Evolutionary conservation across 1,139 yeast species (phyloP), one percentile per base, ranked within the genome.

Genomic region (Saccharomyces hybrid): DNA sequence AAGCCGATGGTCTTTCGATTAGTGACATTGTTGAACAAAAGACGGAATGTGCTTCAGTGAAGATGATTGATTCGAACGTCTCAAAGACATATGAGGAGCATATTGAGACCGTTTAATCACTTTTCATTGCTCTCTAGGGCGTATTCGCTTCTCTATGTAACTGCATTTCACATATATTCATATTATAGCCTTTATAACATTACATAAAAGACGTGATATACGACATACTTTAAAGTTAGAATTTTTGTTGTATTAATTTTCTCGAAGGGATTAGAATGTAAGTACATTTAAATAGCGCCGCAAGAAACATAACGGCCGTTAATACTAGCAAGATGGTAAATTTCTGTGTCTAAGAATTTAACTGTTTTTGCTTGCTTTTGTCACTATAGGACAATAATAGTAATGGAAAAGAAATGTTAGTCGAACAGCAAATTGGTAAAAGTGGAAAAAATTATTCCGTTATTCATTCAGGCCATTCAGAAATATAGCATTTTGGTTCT

Each of bases 1-100:
- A 62, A 49, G 56, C 56, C 26, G 61, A 54, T 23, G 55, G 55
- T 49, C 53, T 49, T 44, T 53, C 56, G 13, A 48, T 53, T 42
- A 44, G 32, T 16, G 56, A 48, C 8, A 51, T 51, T 41, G 54
- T 49, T 11, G 46, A 47, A 8, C 50, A 51, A 8, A 52, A 48
- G 14, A 11, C 52, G 38, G 53, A 53, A 38, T 51, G 54, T 27
- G 44, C 47, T 20, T 44, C 52, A 31, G 49, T 53, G 50, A 48
- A 44, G 23, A 28, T 53, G 5, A 20, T 49, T 13, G 54, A 53
- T 23, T 53, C 56, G 8, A 50, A n/a, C 23, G 30, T 31, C 32
- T 53, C 55, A 34, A 53, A 53, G 51, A 47, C 51, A 5, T 51
- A 49, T 42, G 54, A 50, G 13, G 54, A 53, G 42, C 56, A 51